Evolutionary conservation across 345 rosid species (phyloP).

Genomic region (Viola odorata): DNA sequence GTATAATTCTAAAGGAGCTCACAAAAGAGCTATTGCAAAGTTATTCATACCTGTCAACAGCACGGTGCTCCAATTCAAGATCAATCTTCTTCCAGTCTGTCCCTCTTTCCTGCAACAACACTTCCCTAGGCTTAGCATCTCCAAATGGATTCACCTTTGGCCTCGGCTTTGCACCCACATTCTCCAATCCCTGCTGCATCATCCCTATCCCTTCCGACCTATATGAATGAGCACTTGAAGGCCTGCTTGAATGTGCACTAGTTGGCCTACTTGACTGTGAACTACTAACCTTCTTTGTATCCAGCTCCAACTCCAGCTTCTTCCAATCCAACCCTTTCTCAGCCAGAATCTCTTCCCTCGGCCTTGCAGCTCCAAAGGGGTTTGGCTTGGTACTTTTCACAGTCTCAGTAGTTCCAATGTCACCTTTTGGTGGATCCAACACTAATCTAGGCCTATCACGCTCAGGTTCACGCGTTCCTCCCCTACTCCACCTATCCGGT

Average conservation of each 20-base stretch:
- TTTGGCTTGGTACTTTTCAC: conserved; percentile 56
- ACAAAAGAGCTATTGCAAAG: not conserved
- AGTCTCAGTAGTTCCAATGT: conserved; percentile 33
- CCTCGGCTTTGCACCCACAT: conserved; percentile 50
- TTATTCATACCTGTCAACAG: conserved; percentile 58
- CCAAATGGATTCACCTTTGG: conserved; percentile 95
- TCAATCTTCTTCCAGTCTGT: conserved; percentile 93
- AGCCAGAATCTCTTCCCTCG: conserved; percentile 85
- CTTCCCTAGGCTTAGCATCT: conserved; percentile 90
- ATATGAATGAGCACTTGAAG: conserved; percentile 79
- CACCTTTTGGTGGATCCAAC: conserved; percentile 59
- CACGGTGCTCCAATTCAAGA: conserved; percentile 75
- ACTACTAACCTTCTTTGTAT: conserved; percentile 46
- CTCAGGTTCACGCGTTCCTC: conserved; percentile 24
- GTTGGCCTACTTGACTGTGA: conserved; percentile 64
- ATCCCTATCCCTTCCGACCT: conserved; percentile 56
- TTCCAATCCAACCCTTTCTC: conserved; percentile 95
- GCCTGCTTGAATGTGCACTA: conserved; percentile 87
- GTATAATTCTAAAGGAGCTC: conserved; percentile 4
- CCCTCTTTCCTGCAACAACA: conserved; percentile 82
- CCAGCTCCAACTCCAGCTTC: conserved; percentile 72
- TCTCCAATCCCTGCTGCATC: conserved; percentile 52
- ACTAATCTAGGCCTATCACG: conserved; percentile 65
- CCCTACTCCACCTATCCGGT: conserved; percentile 50
- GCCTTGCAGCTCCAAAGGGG: conserved; percentile 93